A percentile compares a stretch with the other conserved stretches of the same genome.
Evolutionary conservation across 2,329 filamentous ascomycete genomes (phyloP).

Genomic region (Karstenula rhodostoma): DNA sequence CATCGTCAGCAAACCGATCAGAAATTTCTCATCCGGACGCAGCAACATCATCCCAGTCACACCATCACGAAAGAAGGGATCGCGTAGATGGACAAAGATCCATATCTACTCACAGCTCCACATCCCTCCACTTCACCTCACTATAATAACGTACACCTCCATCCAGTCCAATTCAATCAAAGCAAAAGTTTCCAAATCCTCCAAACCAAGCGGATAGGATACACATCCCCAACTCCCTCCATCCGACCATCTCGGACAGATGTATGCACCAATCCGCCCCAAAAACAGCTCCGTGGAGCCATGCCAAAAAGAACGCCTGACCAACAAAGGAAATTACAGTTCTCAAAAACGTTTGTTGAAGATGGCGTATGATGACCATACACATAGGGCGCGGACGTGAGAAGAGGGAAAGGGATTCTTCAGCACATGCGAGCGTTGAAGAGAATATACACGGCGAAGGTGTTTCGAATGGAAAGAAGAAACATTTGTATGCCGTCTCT

Average conservation of each 20-base stretch:
- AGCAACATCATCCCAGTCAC: background rate
- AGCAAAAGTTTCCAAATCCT: background rate
- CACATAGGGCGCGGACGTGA: background rate
- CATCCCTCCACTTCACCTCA: background rate
- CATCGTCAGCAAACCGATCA: background rate
- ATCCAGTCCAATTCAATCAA: background rate
- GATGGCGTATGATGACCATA: slow-evolving; percentile 1
- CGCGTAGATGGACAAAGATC: background rate
- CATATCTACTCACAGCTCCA: background rate
- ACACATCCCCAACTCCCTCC: slow-evolving; percentile 5
- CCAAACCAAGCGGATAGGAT: background rate
- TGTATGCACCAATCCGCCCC: slow-evolving; percentile 7
- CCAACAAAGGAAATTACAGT: slow-evolving; percentile 2
- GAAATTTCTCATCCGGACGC: background rate
- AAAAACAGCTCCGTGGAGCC: slow-evolving; percentile 14
- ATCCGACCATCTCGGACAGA: slow-evolving; percentile 3
- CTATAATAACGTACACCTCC: slow-evolving; percentile 5
- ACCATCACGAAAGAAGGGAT: background rate
- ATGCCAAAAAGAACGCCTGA: slow-evolving; percentile 8
- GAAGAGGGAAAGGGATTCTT: slow-evolving; percentile 6
- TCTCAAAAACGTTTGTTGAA: background rate
- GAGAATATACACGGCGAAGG: slow-evolving; percentile 27
- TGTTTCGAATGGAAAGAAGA: slow-evolving; percentile 8
- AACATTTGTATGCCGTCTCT: slow-evolving; percentile 22
- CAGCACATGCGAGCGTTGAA: background rate